Evolutionary conservation across 306 rosid genomes (phyloP).

Genomic region (Vicia villosa): DNA sequence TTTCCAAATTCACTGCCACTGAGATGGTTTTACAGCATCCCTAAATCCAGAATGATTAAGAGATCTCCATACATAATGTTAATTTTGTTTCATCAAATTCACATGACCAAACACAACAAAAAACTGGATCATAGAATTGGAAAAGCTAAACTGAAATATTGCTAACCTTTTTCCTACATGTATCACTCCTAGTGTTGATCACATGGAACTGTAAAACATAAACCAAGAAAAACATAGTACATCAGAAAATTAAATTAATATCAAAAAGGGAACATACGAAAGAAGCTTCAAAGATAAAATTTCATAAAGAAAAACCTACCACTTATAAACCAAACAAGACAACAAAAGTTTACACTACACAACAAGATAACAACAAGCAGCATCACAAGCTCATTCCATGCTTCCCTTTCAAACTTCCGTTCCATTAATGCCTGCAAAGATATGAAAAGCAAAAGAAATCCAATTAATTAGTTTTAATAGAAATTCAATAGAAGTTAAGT

Average conservation of each 20-base stretch:
- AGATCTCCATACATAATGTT: constrained; percentile 34
- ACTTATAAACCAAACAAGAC: too few relatives aligned
- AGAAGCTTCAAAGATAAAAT: neutral
- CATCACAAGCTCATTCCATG: too few relatives aligned
- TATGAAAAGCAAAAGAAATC: neutral
- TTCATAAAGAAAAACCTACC: too few relatives aligned
- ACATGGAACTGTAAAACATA: constrained; percentile 60
- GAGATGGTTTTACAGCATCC: too few relatives aligned
- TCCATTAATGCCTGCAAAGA: constrained; percentile 57
- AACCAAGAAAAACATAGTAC: too few relatives aligned
- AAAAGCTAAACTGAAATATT: neutral
- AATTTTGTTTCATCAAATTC: neutral
- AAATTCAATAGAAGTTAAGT: constrained; percentile 12
- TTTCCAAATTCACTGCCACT: too few relatives aligned
- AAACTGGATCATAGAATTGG: neutral
- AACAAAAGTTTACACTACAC: too few relatives aligned
- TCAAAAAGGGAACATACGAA: neutral
- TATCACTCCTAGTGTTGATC: constrained; percentile 58
- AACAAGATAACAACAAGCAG: too few relatives aligned
- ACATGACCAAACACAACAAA: neutral
- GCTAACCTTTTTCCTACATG: constrained; percentile 65
- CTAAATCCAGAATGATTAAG: too few relatives aligned
- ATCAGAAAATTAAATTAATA: neutral
- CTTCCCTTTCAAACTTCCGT: constrained; percentile 62
- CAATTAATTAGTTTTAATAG: too few relatives aligned